phyloP scores from a whole-genome alignment of 1,284 basidiomycete species.

The Lentinus polychrous region DNA sequence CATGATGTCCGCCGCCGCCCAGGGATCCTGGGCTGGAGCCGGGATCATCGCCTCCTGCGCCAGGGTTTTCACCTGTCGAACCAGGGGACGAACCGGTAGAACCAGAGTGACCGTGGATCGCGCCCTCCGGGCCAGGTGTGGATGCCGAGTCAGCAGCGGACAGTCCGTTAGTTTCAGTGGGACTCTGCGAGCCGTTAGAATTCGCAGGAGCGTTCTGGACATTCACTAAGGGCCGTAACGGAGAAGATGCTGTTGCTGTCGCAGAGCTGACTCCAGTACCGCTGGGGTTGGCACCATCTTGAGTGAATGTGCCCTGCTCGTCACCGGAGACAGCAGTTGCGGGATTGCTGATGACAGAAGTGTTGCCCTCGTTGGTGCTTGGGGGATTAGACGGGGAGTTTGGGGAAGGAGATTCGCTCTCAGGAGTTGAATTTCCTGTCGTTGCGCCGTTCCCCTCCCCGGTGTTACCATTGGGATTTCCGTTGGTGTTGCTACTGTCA shows the following conservation, averaged over 20 bases:
- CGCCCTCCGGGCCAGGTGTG: not conserved
- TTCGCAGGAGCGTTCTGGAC: slow-evolving; percentile 2
- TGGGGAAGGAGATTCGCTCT: not conserved
- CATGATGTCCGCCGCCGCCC: slow-evolving; percentile 5
- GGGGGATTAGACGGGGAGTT: not conserved
- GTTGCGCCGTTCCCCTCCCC: not conserved
- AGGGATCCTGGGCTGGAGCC: not conserved
- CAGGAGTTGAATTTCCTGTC: not conserved
- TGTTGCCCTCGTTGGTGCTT: no score
- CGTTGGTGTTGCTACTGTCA: not conserved
- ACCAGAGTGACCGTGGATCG: not conserved
- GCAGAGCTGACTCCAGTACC: not conserved
- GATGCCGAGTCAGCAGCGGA: not conserved
- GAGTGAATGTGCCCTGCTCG: no score
- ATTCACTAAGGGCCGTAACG: slow-evolving; percentile 7
- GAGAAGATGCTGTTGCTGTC: not conserved
- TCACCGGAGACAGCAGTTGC: no score
- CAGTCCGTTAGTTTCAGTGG: not conserved
- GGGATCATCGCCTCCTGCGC: slow-evolving; percentile 3
- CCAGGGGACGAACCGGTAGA: slow-evolving; percentile 5
- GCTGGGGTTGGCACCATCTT: not conserved
- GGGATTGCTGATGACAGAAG: no score
- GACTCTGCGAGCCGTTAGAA: not conserved
- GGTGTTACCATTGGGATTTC: not conserved
- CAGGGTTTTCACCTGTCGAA: not conserved